A percentile compares a stretch with the other conserved stretches of the same genome.
Evolutionary conservation across 2,329 filamentous ascomycete species (phyloP).

Genomic region (Davidsoniella virescens): DNA sequence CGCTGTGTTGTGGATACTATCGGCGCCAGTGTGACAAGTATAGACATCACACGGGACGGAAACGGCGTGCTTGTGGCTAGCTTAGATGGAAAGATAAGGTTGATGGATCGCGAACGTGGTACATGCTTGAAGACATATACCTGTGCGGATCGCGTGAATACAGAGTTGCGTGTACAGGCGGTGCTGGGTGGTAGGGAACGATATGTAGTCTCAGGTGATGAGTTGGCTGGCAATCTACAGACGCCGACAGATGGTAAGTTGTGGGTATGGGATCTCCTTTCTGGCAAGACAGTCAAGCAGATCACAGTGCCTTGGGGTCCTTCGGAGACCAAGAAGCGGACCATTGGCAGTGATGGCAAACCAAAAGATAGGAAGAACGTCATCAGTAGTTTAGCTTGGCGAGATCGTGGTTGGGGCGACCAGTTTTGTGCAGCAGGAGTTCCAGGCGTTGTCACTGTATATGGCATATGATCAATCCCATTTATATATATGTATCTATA

Average conservation of each 20-base stretch:
- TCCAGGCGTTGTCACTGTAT: conserved; percentile 48
- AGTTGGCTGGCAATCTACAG: conserved; percentile 28
- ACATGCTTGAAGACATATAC: conserved; percentile 57
- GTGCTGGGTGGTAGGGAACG: conserved; percentile 61
- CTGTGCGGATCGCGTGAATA: conserved; percentile 42
- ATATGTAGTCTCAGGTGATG: conserved; percentile 67
- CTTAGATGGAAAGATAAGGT: conserved; percentile 58
- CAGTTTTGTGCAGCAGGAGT: conserved; percentile 51
- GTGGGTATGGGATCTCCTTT: conserved; percentile 73
- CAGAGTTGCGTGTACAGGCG: conserved; percentile 57
- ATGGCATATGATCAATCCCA: conserved; percentile 23
- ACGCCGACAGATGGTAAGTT: conserved; percentile 32
- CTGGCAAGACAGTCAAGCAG: conserved; percentile 48
- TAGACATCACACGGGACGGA: conserved; percentile 54
- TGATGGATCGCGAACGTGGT: conserved; percentile 68
- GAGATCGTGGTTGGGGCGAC: conserved; percentile 43
- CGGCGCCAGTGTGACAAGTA: conserved; percentile 55
- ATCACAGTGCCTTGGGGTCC: conserved; percentile 44
- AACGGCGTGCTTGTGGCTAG: conserved; percentile 58
- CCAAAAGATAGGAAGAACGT: conserved; percentile 43
- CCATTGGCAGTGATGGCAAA: conserved; percentile 42
- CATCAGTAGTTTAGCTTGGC: conserved; percentile 46
- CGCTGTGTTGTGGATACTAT: conserved; percentile 54
- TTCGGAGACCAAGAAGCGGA: conserved; percentile 31
- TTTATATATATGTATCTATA: not conserved